Conservation (phyloP, 1,139 yeast genomes). For the Yamadazyma diddensiae region DNA sequence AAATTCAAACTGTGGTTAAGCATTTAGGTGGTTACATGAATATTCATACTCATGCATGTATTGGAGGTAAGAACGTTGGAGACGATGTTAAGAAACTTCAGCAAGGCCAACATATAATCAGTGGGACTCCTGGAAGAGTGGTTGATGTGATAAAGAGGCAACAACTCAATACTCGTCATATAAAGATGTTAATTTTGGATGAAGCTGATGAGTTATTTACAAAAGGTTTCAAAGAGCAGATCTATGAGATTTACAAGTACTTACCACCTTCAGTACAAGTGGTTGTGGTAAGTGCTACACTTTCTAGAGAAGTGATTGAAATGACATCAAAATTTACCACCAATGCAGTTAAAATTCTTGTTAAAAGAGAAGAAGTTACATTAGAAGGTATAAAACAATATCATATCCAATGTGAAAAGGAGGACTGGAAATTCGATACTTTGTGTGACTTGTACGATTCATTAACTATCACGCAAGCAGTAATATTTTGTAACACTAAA, state of each 20-base stretch:
- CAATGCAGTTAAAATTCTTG: constrained; percentile 87
- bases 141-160: constrained; percentile 83
- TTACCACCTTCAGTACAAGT: constrained; percentile 84
- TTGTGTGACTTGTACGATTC: constrained; percentile 91
- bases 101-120: constrained; percentile 85
- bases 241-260: constrained; percentile 79
- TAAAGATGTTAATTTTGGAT: constrained; percentile 82
- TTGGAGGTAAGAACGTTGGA: constrained; percentile 87
- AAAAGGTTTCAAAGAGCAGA: constrained; percentile 90
- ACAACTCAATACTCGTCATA: constrained; percentile 59
- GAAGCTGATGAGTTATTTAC: constrained; percentile 93
- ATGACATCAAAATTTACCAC: constrained; percentile 86
- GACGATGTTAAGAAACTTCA: constrained; percentile 72
- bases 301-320: constrained; percentile 80
- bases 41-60: constrained; percentile 82
- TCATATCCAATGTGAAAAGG: constrained; percentile 81
- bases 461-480: constrained; percentile 93
- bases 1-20: constrained; percentile 80
- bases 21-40: constrained; percentile 87
- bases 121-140: constrained; percentile 97
- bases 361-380: constrained; percentile 84
- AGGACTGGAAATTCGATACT: constrained; percentile 95
- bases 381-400: constrained; percentile 89
- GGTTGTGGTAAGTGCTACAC: constrained; percentile 91
- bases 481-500: constrained; percentile 91